Base-by-base conservation (phyloP, 2,329 filamentous ascomycete genomes). In the Tricladium varicosporioides region DNA sequence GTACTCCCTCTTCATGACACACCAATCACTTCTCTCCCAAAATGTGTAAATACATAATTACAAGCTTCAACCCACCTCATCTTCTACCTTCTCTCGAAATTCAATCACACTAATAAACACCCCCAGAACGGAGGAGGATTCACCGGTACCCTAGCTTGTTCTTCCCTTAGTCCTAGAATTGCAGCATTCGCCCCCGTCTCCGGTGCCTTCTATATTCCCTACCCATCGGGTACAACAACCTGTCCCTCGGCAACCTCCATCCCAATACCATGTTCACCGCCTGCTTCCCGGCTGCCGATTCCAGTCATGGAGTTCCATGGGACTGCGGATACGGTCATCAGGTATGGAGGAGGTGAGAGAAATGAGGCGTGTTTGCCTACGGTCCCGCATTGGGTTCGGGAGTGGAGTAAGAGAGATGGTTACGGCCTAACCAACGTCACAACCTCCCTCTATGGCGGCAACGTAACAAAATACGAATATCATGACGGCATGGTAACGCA, bases 151-250 rank as follows among this genome's bases (percentile, higher is more conserved):
- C 65, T 77, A 3, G 75, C 76, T 1, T 78, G 76, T 67, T 67
- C 73, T 16, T 61, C 71, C 1, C 63, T 67, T 32, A 68, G 70
- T 2, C 71, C 71, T 1, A 60, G 61, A 7, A 65, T 65, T 14
- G 75, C 75, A 5, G 77, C 75, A 1, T 78, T 78, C 56, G 76
- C 74, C 0, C 71, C 74, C 15, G 73, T 73, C 4, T 70, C 74
- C 1, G 74, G 73, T 2, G 76, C 76, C 2, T 71, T 74, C 44
- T 79, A 79, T 60, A 36, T 49, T 14, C 51, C 51, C 5, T 16
- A 16, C 10, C 43, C 43, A 5, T 2, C 62, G 32, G 32, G 31
- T 16, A 3, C 42, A 18, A 57, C 61, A 2, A 9, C 22, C 32
- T 51, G 53, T 43, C 10, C 42, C n/a, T 49, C 54, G 32, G 16